Conservation (phyloP, 192 early-diverging fungal species). For the Geosiphon pyriformis region DNA sequence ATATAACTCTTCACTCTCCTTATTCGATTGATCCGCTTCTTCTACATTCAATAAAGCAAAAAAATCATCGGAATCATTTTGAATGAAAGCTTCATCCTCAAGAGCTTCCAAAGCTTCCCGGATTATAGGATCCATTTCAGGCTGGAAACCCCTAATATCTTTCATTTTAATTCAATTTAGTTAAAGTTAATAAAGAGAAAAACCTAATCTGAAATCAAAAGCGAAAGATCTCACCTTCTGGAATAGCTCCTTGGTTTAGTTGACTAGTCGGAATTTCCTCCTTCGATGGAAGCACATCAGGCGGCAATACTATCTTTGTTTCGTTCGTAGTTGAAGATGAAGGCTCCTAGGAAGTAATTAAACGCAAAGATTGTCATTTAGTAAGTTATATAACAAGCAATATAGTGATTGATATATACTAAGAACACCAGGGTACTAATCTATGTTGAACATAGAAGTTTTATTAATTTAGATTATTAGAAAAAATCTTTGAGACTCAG, state of each 20-base stretch:
- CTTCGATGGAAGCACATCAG: slow-evolving; percentile 67
- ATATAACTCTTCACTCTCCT: slow-evolving; percentile 44
- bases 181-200: too few species aligned
- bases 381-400: too few species aligned
- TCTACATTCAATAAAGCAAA: slow-evolving; percentile 68
- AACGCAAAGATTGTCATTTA: too few species aligned
- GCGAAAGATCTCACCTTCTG: too few species aligned
- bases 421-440: too few species aligned
- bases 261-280: slow-evolving; percentile 66
- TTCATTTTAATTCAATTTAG: not conserved
- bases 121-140: slow-evolving; percentile 75
- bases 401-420: too few species aligned
- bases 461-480: too few species aligned
- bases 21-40: too few species aligned
- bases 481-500: too few species aligned
- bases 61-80: slow-evolving; percentile 79
- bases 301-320: slow-evolving; percentile 50
- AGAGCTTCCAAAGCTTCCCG: slow-evolving; percentile 90
- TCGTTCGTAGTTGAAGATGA: slow-evolving; percentile 7
- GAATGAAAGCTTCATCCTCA: slow-evolving; percentile 86
- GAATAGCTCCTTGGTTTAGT: slow-evolving; percentile 62
- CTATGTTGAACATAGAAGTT: too few species aligned
- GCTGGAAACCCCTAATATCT: slow-evolving; percentile 48
- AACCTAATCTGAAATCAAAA: too few species aligned
- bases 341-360: not conserved